Evolutionary conservation across 345 rosid species (phyloP), one percentile per base, ranked within the genome.

Genomic region (Euphorbia pulcherrima): DNA sequence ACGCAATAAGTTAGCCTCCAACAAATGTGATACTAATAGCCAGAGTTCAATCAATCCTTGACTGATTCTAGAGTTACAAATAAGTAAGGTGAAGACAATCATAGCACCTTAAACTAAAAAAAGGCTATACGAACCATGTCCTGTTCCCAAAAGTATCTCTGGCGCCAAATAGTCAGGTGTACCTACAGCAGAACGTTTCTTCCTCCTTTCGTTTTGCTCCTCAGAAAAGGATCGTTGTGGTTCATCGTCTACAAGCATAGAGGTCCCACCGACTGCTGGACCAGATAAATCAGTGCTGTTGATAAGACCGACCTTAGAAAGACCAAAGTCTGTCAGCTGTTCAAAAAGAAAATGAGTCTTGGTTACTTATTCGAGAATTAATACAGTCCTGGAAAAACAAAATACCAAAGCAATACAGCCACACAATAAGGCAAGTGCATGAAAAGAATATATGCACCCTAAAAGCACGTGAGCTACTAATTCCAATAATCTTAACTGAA

Each of bases 141-240:
- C 98, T 51, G 96, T 95, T 79, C 99, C 99, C 78, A 95, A 76
- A 71, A 95, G 99, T 62, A 95, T 92, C 82, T 95, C 99, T 37
- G 99, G 99, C 5, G 99, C 99, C 89, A 95, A 84, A 77, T 95
- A 95, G 80, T 95, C 99, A 62, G 99, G 99, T 48, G 99, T 95
- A 76, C 99, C 99, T 68, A 90, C 97, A 69, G 98, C 98, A 77
- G 99, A 92, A 71, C 98, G 92, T 75, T 95, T 95, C 86, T 92
- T 87, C 79, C 87, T 83, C 79, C 89, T 83, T 71, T 83, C 90
- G 65, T 47, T 83, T 75, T 83, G 90, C 67, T 86, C 76, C 78
- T 87, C 97, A 28, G 96, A 79, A 21, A 82, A 74, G 7, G 85
- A 79, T 74, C 77, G 61, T 53, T 75, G 82, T 35, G 90, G 90